Evolutionary conservation across 1,139 yeast genomes (phyloP).

Genomic region (Debaryomycetaceae sp.): DNA sequence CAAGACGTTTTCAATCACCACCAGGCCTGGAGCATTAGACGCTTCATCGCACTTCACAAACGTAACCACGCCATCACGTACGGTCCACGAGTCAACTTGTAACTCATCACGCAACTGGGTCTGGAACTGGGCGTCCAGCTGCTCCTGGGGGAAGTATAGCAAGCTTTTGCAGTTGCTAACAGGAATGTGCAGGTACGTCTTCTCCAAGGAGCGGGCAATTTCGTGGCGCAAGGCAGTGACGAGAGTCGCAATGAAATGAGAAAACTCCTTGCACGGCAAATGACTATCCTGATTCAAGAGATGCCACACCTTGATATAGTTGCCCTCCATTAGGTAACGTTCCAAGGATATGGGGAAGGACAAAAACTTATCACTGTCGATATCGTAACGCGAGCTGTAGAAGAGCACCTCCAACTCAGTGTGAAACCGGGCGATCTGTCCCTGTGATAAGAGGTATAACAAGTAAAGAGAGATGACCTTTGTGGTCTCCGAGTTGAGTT

Average conservation of each 20-base stretch:
- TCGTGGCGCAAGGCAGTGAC: slow-evolving; percentile 72
- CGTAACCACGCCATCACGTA: slow-evolving; percentile 46
- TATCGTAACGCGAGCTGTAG: slow-evolving; percentile 34
- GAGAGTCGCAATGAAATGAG: slow-evolving; percentile 51
- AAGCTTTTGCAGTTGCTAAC: slow-evolving; percentile 74
- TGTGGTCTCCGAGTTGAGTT: slow-evolving; percentile 40
- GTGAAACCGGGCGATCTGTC: slow-evolving; percentile 80
- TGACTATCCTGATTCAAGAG: slow-evolving; percentile 46
- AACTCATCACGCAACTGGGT: slow-evolving; percentile 43
- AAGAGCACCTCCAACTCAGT: slow-evolving; percentile 72
- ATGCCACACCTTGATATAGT: slow-evolving; percentile 87
- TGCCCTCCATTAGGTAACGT: slow-evolving; percentile 93
- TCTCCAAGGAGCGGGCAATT: slow-evolving; percentile 79
- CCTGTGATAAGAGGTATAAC: slow-evolving; percentile 66
- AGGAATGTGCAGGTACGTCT: slow-evolving; percentile 68
- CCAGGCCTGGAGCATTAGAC: slow-evolving; percentile 15
- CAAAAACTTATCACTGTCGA: slow-evolving; percentile 43
- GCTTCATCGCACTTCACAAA: slow-evolving; percentile 36
- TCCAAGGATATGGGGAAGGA: slow-evolving; percentile 83
- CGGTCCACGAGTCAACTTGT: slow-evolving; percentile 50
- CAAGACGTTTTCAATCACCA: slow-evolving; percentile 52
- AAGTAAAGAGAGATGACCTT: slow-evolving; percentile 72
- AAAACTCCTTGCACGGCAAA: slow-evolving; percentile 48
- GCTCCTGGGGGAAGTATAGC: slow-evolving; percentile 58
- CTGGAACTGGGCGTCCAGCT: slow-evolving; percentile 48